Conservation (phyloP, 2,329 filamentous ascomycete genomes). For the Nemania sp. region DNA sequence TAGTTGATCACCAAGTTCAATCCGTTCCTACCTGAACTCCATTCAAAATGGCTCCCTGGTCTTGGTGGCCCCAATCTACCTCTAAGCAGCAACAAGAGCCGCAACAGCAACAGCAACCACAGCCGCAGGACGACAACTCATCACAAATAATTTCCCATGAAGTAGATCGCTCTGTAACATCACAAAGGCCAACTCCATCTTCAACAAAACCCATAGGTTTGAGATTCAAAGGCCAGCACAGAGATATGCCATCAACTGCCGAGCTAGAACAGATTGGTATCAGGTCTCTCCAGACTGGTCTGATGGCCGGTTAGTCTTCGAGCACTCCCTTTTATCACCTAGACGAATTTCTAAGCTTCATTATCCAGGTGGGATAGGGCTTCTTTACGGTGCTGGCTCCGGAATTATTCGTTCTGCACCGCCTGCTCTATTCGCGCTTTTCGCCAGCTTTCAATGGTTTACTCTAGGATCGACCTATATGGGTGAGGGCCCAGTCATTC, state of each 20-base stretch:
- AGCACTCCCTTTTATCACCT: not conserved
- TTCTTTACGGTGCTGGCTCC: slow-evolving; percentile 67
- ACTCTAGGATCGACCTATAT: slow-evolving; percentile 76
- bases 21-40: not conserved
- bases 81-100: slow-evolving; percentile 15
- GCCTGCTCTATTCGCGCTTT: slow-evolving; percentile 70
- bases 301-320: slow-evolving; percentile 32
- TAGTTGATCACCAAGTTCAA: too few species aligned
- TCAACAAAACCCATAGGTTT: not conserved
- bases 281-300: slow-evolving; percentile 37
- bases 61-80: slow-evolving; percentile 19
- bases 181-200: slow-evolving; percentile 2
- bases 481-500: slow-evolving; percentile 51
- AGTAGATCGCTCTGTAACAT: too few species aligned
- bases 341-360: slow-evolving; percentile 20
- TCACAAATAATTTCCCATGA: slow-evolving; percentile 1
- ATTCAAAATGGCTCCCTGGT: slow-evolving; percentile 22
- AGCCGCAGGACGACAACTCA: slow-evolving; percentile 3
- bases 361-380: slow-evolving; percentile 56
- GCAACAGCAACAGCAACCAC: slow-evolving; percentile 11
- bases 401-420: slow-evolving; percentile 71
- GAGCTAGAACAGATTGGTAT: slow-evolving; percentile 34
- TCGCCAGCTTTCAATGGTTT: slow-evolving; percentile 80
- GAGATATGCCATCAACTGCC: slow-evolving; percentile 30
- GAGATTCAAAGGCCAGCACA: slow-evolving; percentile 9